Percentiles rank a stretch among this genome's conserved stretches.
These are phyloP conservation scores for Phytophthora melonis DNA, from an alignment of 352 stramenopile genomes.

Conservation along the genomic window DNA sequence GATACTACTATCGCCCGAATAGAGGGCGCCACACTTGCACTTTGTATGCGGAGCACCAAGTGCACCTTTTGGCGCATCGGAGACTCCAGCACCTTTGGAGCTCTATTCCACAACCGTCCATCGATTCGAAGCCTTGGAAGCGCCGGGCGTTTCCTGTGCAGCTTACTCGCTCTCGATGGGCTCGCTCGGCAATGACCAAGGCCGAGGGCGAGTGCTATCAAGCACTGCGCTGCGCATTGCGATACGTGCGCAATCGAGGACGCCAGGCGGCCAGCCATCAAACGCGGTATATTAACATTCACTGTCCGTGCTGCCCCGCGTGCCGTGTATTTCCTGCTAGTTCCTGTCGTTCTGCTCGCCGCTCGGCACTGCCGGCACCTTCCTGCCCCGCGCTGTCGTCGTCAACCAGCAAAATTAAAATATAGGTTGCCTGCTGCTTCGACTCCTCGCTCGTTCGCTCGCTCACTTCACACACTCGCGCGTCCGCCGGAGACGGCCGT, in stretches of 20 bases:
- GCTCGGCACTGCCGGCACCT: constrained; percentile 16
- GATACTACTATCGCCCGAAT: too few relatives aligned
- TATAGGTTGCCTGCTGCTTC: constrained; percentile 30
- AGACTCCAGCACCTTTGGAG: too few relatives aligned
- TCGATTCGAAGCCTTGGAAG: constrained; percentile 23
- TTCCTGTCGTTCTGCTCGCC: constrained; percentile 10
- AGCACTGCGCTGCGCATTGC: too few relatives aligned
- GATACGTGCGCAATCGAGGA: background rate
- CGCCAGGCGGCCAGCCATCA: constrained; percentile 36
- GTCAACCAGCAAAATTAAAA: constrained; percentile 47
- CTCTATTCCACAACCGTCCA: constrained; percentile 21
- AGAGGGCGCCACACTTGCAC: too few relatives aligned
- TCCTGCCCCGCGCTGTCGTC: constrained; percentile 14
- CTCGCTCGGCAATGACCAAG: background rate
- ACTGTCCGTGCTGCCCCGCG: constrained; percentile 14
- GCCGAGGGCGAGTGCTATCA: too few relatives aligned
- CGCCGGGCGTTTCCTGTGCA: background rate
- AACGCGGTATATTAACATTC: constrained; percentile 43
- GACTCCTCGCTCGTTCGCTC: too few relatives aligned
- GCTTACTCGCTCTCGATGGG: background rate
- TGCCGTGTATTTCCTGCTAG: constrained; percentile 19
- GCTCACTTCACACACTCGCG: constrained; percentile 2
- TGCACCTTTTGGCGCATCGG: too few relatives aligned
- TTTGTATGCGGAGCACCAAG: too few relatives aligned
- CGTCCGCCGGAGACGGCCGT: background rate